phyloP scores from a whole-genome alignment of 352 stramenopile species.

The Pythium vanterpoolii region DNA sequence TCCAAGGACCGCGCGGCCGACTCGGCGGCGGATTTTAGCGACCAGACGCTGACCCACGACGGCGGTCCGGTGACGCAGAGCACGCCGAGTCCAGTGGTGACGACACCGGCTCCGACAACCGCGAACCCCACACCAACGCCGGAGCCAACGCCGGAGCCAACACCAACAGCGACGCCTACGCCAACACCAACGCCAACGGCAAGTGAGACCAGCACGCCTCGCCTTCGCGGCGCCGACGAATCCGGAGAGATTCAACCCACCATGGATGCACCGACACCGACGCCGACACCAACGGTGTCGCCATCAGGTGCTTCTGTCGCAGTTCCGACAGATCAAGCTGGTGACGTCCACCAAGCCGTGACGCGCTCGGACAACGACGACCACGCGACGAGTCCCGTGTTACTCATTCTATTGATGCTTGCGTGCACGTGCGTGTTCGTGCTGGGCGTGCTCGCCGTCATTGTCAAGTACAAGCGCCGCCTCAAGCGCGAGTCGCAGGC shows the following conservation, averaged over 20 bases:
- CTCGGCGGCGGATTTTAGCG: slow-evolving; percentile 8
- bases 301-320: neutral
- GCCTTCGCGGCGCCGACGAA: slow-evolving; percentile 7
- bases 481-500: slow-evolving; percentile 16
- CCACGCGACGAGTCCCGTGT: slow-evolving; percentile 24
- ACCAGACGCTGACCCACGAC: neutral
- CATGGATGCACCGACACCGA: neutral
- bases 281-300: neutral
- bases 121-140: neutral
- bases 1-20: slow-evolving; percentile 7
- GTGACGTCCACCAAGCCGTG: slow-evolving; percentile 14
- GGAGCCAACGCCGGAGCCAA: slow-evolving; percentile 9
- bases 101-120: neutral
- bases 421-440: slow-evolving; percentile 23
- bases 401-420: slow-evolving; percentile 27
- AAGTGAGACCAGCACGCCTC: slow-evolving; percentile 2
- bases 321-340: neutral
- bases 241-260: neutral
- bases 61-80: neutral
- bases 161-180: slow-evolving; percentile 7
- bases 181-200: slow-evolving; percentile 9
- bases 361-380: neutral
- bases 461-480: slow-evolving; percentile 26
- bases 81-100: neutral
- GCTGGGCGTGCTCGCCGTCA: slow-evolving; percentile 25